Conservation (phyloP, 2,329 filamentous ascomycete species). For the Claviceps sp. region DNA sequence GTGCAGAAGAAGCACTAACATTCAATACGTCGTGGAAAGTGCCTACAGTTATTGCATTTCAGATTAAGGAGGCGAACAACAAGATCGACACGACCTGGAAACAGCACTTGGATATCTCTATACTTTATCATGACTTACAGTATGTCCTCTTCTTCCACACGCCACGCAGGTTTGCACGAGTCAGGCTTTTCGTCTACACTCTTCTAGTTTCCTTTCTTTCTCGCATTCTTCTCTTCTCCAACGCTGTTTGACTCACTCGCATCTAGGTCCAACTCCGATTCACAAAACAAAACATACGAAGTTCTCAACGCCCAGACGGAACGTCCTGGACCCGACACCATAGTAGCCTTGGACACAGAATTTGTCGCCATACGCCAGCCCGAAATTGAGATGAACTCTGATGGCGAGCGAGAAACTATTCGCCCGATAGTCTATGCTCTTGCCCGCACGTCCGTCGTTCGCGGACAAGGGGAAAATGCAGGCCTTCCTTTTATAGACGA, state of each 20-base stretch:
- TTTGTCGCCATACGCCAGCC: conserved; percentile 88
- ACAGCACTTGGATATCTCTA: conserved; percentile 64
- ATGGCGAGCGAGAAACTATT: conserved; percentile 84
- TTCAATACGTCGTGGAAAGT: conserved; percentile 91
- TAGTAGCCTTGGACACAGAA: conserved; percentile 87
- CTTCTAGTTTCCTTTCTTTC: background rate
- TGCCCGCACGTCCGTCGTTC: conserved; percentile 81
- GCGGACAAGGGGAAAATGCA: conserved; percentile 64
- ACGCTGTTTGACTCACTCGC: background rate
- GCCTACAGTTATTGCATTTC: conserved; percentile 77
- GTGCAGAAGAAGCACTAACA: conserved; percentile 68
- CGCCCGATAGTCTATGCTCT: conserved; percentile 81
- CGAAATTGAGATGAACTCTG: conserved; percentile 91
- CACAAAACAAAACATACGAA: conserved; percentile 39
- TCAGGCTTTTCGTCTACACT: background rate
- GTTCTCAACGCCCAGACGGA: conserved; percentile 46
- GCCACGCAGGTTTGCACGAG: conserved; percentile 1
- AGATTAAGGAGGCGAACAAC: conserved; percentile 69
- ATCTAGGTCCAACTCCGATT: conserved; percentile 22
- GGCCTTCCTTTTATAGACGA: conserved; percentile 90
- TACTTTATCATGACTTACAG: conserved; percentile 63
- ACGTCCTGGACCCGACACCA: conserved; percentile 54
- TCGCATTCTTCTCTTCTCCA: background rate
- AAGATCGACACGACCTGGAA: conserved; percentile 80
- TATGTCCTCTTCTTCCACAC: conserved; percentile 17